A percentile compares a stretch with the other conserved stretches of the same genome.
Evolutionary conservation across 768 basidiomycete species (phyloP).

Genomic region (Agrocybe praecox): DNA sequence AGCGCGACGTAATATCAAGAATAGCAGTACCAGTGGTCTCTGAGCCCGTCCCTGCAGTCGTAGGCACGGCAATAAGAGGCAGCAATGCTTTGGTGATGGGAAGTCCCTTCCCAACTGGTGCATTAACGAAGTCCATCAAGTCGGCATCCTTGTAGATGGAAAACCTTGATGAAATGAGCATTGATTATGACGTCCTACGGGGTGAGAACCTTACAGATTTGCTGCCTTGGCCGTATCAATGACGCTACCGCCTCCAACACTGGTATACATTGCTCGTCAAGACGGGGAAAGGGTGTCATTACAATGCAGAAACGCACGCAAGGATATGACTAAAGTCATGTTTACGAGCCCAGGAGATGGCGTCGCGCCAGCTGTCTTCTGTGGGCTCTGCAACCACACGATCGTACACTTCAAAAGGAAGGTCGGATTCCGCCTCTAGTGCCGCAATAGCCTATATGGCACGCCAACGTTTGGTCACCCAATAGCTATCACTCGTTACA

Average conservation of each 20-base stretch:
- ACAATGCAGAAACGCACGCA: slow-evolving; percentile 58
- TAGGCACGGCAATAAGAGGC: slow-evolving; percentile 84
- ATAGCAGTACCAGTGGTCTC: slow-evolving; percentile 97
- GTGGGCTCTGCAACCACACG: slow-evolving; percentile 89
- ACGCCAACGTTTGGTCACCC: no score
- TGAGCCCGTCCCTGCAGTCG: slow-evolving; percentile 84
- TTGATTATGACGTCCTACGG: background rate
- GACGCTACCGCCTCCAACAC: slow-evolving; percentile 91
- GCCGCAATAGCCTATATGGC: slow-evolving; percentile 67
- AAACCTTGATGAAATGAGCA: slow-evolving; percentile 50
- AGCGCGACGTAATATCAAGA: slow-evolving; percentile 86
- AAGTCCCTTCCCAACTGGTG: slow-evolving; percentile 90
- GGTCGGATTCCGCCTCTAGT: slow-evolving; percentile 74
- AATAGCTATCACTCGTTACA: background rate
- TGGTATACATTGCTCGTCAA: slow-evolving; percentile 26
- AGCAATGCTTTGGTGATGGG: slow-evolving; percentile 75
- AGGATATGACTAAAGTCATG: slow-evolving; percentile 94
- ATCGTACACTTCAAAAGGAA: slow-evolving; percentile 83
- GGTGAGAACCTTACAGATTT: slow-evolving; percentile 60
- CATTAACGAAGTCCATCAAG: slow-evolving; percentile 96
- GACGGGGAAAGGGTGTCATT: background rate
- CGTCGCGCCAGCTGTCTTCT: slow-evolving; percentile 84
- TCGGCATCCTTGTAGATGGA: slow-evolving; percentile 91
- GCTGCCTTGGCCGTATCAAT: slow-evolving; percentile 97
- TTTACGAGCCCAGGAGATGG: slow-evolving; percentile 84